Percentiles rank a stretch among this genome's conserved stretches.
Evolutionary conservation across 805 yeast species (phyloP).

Genomic region (Candida coquimbonensis): DNA sequence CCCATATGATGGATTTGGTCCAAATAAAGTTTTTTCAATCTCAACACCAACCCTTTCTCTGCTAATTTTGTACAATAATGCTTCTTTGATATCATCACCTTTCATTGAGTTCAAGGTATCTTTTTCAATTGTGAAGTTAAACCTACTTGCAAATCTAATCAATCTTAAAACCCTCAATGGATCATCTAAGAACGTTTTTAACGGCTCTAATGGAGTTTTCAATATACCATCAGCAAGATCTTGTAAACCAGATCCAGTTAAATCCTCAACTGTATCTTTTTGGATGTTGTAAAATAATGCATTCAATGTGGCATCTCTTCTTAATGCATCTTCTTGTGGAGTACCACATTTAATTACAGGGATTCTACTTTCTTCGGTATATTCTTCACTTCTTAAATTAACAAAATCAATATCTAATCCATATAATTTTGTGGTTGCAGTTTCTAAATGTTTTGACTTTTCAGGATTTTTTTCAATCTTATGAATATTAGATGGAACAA

Average conservation of each 20-base stretch:
- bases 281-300: conserved; percentile 84
- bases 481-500: conserved; percentile 45
- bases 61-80: conserved; percentile 69
- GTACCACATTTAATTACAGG: conserved; percentile 83
- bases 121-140: conserved; percentile 56
- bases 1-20: conserved; percentile 58
- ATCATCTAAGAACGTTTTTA: conserved; percentile 84
- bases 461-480: conserved; percentile 90
- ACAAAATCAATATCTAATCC: conserved; percentile 92
- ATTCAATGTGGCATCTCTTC: conserved; percentile 94
- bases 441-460: conserved; percentile 91
- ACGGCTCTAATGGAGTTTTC: conserved; percentile 83
- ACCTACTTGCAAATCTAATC: conserved; percentile 79
- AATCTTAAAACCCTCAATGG: conserved; percentile 85
- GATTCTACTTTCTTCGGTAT: conserved; percentile 77
- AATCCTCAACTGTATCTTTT: conserved; percentile 69
- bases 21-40: conserved; percentile 65
- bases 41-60: conserved; percentile 89
- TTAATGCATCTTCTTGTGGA: conserved; percentile 80
- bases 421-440: conserved; percentile 84
- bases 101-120: conserved; percentile 59
- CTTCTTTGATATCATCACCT: conserved; percentile 44
- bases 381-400: conserved; percentile 80
- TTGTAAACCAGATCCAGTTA: conserved; percentile 65
- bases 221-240: conserved; percentile 68